Base-by-base conservation (phyloP, 768 basidiomycete species). In the Boletus tomentosulus region DNA sequence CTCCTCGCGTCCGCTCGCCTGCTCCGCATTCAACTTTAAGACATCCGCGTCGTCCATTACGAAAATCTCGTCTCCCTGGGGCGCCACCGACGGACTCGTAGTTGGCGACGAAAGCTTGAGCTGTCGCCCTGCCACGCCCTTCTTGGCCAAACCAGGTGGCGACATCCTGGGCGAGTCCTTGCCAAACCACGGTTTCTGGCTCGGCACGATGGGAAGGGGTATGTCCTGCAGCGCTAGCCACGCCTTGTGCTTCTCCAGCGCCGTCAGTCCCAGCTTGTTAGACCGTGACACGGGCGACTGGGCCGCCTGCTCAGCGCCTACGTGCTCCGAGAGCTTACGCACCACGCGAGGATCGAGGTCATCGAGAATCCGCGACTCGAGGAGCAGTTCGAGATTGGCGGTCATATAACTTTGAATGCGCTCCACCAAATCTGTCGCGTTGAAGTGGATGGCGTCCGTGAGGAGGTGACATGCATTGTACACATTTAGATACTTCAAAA, bases 391-490 rank as follows among this genome's bases (percentile, higher is more conserved):
- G 74, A 96, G 76, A 64, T 92, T 95, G 53, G 82, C 80, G 2
- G 82, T 73, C 62, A 97, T 86, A 69, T 92, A 98, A 25, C 76
- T 81, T 68, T 92, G 83, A 34, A 98, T 71, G 53, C 85, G 79
- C 31, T 81, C 77, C 22, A 84, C 78, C 41, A 99, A 81, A 2
- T 81, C 78, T 13, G 68, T 62, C 8, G 87, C 89, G 58, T 90
- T 81, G 71, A 84, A 89, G 66, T 89, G 81, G 1, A 84, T 80
- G 1, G 95, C 94, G 41, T 96, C 92, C 30, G 83, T 73, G 28
- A 97, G 84, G 38, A 98, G 74, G 57, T 85, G 83, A 55, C 85
- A 86, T 1, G 84, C 88, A 55, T 97, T 98, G 68, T 82, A 74
- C 54, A 86, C 75, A 51, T 82, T 86, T 48, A 86, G 75, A 64